These are phyloP conservation scores for Curvularia spicifera DNA, from an alignment of 2,329 filamentous ascomycete species.

Conservation along the genomic window DNA sequence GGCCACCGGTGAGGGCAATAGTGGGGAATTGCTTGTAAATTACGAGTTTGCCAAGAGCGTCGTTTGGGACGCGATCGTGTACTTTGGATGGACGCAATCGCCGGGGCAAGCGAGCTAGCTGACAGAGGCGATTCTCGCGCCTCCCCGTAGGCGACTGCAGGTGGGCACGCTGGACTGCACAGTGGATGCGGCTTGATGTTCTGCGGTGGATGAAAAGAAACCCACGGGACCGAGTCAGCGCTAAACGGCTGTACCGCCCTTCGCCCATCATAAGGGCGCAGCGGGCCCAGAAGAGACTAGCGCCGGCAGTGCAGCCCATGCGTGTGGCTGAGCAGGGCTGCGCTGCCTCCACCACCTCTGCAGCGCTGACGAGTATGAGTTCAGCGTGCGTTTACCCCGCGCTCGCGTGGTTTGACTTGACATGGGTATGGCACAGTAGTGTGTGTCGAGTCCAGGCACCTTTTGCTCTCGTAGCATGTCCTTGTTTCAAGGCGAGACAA, in stretches of 20 bases:
- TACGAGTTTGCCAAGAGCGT: slow-evolving; percentile 15
- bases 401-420: not conserved
- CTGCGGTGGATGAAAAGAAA: slow-evolving; percentile 7
- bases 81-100: not conserved
- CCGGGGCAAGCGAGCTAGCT: not conserved
- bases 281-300: slow-evolving; percentile 12
- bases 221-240: slow-evolving; percentile 9
- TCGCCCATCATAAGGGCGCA: slow-evolving; percentile 20
- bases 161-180: not conserved
- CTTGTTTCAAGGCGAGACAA: not conserved
- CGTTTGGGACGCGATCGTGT: not conserved
- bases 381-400: not conserved
- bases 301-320: slow-evolving; percentile 8
- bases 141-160: not conserved
- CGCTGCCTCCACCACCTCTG: not conserved
- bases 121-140: not conserved
- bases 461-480: not conserved
- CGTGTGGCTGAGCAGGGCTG: slow-evolving; percentile 14
- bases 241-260: slow-evolving; percentile 25
- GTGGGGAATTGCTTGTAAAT: slow-evolving; percentile 15
- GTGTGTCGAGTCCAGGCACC: not conserved
- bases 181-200: not conserved
- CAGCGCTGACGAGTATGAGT: not conserved
- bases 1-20: slow-evolving; percentile 25
- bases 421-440: not conserved